Evolutionary conservation across 2,329 filamentous ascomycete genomes (phyloP), one percentile per base, ranked within the genome.

Genomic region (Aspergillus unguis): DNA sequence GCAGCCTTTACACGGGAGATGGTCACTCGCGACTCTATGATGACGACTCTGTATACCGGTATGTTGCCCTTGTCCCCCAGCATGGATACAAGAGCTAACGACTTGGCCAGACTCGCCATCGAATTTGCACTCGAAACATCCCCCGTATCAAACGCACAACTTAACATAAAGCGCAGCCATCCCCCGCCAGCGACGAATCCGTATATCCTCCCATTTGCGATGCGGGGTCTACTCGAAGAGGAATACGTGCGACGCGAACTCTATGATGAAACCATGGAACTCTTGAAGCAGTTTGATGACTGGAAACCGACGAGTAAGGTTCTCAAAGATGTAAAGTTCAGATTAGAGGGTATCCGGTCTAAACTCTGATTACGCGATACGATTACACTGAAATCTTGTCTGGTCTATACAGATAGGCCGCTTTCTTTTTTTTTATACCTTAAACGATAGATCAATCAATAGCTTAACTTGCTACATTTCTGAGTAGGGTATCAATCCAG

Each of bases 1-100:
- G 94, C 27, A 95, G 88, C 52, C 79, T 99, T 0, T 96, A 96
- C 65, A 85, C 85, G 6, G 94, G 94, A 41, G 92, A 96, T 65
- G 94, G 94, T 1, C 94, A 99, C 72, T 95, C 90, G 5, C 83
- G 92, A 40, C 82, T 99, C 4, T 97, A 99, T 69, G 92, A 95
- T 62, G 94, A 99, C 51, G 80, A 85, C 4, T 83, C 85, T 37
- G 88, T 97, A 23, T 99, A 97, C 70, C 84, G 88, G 73, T 85
- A 76, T 64, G 80, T 74, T 17, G 5, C 25, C 7, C 7, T 26
- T 23, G 4, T 17, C 9, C n/a, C 17, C 5, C 11, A 27, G 11
- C n/a, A 27, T 27, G 9, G 6, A 31, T 3, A n/a, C 17, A 26
- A 25, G 28, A 11, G 7, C 17, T 6, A 9, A 27, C 6, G 17